Base-by-base conservation (phyloP, 164 flowering plant species). In the Stephania yunnanensis region DNA sequence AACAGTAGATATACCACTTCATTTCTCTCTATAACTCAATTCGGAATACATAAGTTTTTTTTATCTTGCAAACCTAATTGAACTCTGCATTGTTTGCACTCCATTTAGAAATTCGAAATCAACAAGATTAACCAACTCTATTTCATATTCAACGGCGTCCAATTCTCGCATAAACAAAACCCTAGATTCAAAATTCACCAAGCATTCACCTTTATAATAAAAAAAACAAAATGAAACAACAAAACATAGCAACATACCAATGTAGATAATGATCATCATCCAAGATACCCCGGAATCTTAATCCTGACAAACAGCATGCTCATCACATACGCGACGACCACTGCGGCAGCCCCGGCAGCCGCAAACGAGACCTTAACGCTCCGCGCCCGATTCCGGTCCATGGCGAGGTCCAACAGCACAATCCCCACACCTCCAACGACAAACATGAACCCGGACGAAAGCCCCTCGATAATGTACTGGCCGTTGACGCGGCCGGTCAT, bases 391-490 rank as follows among this genome's bases (percentile, higher is more conserved):
- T 91, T 89, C 45, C 84, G 84, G 53, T 93, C 97, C 1, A 91
- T 81, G 5, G 95, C 94, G 4, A 95, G 89, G 75, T 95, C 98
- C 86, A 95, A 61, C 19, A 95, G 81, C 20, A 95, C 82, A 67
- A 95, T 90, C 46, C 99, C 99, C 3, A 88, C 4, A 0, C 99
- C 99, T 31, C 98, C 98, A 29, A 95, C 87, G n/a, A 95, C 87
- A 80, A 95, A 95, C 99, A 95, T 95, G 88, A 92, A 95, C 1
- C 99, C 98, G 6, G 98, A 92, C 1, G 97, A 92, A 15, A 95
- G 90, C 0, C 99, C 99, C 72, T 95, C 99, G 73, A 95, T 92
- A 74, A 95, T 95, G 87, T 95, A 95, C 94, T 95, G 99, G 1
- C 98, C 98, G 78, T 95, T 95, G 82, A 95, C 98, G 5, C 98